A percentile compares a stretch with the other conserved stretches of the same genome.
These are phyloP conservation scores for Pythium apleroticum DNA, from an alignment of 352 stramenopile genomes.

Conservation along the genomic window DNA sequence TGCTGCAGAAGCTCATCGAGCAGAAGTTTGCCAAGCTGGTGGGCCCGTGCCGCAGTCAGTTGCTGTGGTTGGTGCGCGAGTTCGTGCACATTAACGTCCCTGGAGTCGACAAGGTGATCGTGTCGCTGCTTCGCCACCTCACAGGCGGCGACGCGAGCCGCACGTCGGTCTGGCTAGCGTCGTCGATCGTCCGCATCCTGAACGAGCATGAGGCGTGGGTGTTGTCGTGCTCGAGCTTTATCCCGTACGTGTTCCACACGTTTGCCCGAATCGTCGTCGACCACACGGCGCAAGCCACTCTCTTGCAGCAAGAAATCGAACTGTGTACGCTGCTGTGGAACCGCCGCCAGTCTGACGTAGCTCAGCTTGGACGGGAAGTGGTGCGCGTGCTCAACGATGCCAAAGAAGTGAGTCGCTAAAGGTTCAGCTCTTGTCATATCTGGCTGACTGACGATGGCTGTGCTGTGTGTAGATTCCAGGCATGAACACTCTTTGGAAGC, in stretches of 20 bases:
- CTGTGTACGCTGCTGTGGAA: conserved; percentile 78
- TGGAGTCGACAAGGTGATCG: conserved; percentile 73
- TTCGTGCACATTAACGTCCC: conserved; percentile 73
- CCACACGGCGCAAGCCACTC: conserved; percentile 52
- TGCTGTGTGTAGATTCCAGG: conserved; percentile 53
- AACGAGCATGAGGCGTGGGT: conserved; percentile 81
- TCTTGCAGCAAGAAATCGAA: conserved; percentile 81
- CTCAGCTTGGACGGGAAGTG: conserved; percentile 71
- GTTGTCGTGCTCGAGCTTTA: conserved; percentile 66
- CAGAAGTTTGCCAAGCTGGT: conserved; percentile 80
- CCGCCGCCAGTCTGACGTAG: conserved; percentile 60
- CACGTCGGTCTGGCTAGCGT: conserved; percentile 76
- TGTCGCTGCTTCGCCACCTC: conserved; percentile 73
- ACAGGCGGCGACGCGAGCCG: conserved; percentile 63
- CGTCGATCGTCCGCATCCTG: conserved; percentile 74
- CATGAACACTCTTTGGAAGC: conserved; percentile 84
- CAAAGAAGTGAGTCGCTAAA: conserved; percentile 71
- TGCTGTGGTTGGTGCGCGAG: conserved; percentile 80
- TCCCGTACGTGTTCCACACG: conserved; percentile 82
- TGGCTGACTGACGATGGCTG: background rate
- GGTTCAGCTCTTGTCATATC: too few species aligned
- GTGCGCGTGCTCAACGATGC: conserved; percentile 78
- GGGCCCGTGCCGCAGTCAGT: conserved; percentile 68
- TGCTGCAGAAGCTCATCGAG: conserved; percentile 83
- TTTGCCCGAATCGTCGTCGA: conserved; percentile 74